These are phyloP conservation scores for Fonsecaea nubica DNA, from an alignment of 2,329 filamentous ascomycete genomes.

Conservation along the genomic window DNA sequence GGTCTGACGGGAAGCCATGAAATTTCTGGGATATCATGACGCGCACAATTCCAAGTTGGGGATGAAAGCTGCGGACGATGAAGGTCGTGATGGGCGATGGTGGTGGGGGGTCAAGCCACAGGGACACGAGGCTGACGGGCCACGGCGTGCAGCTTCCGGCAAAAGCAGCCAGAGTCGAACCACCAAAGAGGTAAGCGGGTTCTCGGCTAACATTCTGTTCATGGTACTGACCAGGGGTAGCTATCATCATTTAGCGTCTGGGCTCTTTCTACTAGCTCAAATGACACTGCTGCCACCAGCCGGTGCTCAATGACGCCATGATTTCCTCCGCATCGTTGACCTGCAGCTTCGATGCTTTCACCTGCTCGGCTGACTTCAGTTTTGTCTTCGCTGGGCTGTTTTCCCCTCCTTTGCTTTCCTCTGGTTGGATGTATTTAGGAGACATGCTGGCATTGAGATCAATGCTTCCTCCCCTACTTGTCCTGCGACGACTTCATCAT, in stretches of 20 bases:
- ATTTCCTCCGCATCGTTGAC: background rate
- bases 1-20: slow-evolving; percentile 10
- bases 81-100: background rate
- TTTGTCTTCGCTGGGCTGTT: background rate
- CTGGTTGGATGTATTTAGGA: background rate
- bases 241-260: background rate
- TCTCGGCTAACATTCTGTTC: background rate
- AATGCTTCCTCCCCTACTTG: background rate
- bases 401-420: slow-evolving; percentile 3
- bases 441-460: background rate
- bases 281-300: background rate
- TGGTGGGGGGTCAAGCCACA: background rate
- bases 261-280: background rate
- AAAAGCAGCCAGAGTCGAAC: background rate
- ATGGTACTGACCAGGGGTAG: background rate
- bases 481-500: slow-evolving; percentile 2
- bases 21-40: slow-evolving; percentile 23
- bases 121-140: slow-evolving; percentile 2
- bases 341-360: background rate
- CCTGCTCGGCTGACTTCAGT: background rate
- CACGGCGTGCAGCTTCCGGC: background rate
- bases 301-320: slow-evolving; percentile 6
- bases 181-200: too few species aligned
- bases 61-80: background rate
- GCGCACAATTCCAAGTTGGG: slow-evolving; percentile 13